Conservation (phyloP, 768 basidiomycete genomes). For the Tremella yokohamensis region DNA sequence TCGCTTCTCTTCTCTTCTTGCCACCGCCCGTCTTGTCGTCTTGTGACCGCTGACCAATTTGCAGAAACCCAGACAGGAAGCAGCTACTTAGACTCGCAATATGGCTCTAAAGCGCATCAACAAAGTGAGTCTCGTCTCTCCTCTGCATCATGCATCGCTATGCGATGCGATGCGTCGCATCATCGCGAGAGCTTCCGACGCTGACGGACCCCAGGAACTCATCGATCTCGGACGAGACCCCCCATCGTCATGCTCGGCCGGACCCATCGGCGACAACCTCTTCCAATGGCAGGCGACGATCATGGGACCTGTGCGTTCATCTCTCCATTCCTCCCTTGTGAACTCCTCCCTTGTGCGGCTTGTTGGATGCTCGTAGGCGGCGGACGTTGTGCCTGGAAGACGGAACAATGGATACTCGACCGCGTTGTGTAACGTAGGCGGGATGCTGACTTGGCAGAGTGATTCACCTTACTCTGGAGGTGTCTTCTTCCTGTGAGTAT, state of each 20-base stretch:
- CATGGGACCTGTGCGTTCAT: slow-evolving; percentile 88
- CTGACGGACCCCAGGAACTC: slow-evolving; percentile 68
- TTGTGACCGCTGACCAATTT: too few relatives aligned
- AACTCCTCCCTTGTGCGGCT: too few relatives aligned
- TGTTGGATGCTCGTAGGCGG: background rate
- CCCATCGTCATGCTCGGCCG: slow-evolving; percentile 98
- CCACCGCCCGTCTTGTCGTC: too few relatives aligned
- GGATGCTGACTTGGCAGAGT: slow-evolving; percentile 57
- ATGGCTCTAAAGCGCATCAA: slow-evolving; percentile 99
- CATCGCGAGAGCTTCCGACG: background rate
- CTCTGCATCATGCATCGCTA: slow-evolving; percentile 2
- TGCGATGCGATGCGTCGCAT: background rate
- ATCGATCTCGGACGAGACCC: slow-evolving; percentile 99
- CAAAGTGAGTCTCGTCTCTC: slow-evolving; percentile 63
- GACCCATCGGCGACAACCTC: slow-evolving; percentile 95
- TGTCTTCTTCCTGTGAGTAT: slow-evolving; percentile 74
- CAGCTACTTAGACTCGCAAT: slow-evolving; percentile 8
- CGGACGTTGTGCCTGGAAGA: too few relatives aligned
- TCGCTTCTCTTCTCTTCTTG: too few relatives aligned
- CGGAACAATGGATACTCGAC: too few relatives aligned
- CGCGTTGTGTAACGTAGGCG: background rate
- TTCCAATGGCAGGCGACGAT: slow-evolving; percentile 99
- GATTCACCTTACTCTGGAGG: slow-evolving; percentile 98
- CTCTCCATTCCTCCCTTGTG: background rate
- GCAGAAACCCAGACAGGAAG: too few relatives aligned